Evolutionary conservation across 148 eudicot genomes (phyloP).

Genomic region (Vaccinium darrowii): DNA sequence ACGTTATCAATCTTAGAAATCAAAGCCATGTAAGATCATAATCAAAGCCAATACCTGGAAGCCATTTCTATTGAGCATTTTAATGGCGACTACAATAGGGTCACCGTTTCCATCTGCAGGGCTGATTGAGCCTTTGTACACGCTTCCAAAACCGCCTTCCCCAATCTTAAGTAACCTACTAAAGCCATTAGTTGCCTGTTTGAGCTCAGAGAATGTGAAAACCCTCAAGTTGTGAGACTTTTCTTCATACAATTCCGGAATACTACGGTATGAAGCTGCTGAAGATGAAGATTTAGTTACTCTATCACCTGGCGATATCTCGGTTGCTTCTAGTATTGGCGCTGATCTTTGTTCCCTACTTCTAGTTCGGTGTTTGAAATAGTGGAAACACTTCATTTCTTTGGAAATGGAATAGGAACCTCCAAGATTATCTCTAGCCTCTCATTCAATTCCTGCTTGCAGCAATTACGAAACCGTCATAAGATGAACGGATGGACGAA

Average conservation of each 20-base stretch:
- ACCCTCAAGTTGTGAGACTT: slow-evolving; percentile 61
- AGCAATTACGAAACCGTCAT: background rate
- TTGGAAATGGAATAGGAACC: background rate
- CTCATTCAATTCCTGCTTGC: slow-evolving; percentile 11
- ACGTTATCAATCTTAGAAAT: background rate
- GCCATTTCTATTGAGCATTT: slow-evolving; percentile 75
- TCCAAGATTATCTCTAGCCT: background rate
- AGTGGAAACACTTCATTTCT: slow-evolving; percentile 70
- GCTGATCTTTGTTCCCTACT: slow-evolving; percentile 58
- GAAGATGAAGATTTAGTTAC: slow-evolving; percentile 51
- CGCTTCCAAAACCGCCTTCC: slow-evolving; percentile 90
- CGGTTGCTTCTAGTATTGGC: slow-evolving; percentile 52
- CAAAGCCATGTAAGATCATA: background rate
- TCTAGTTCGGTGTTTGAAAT: slow-evolving; percentile 50
- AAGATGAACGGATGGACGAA: background rate
- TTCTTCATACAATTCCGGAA: slow-evolving; percentile 66
- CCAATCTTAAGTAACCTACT: slow-evolving; percentile 71
- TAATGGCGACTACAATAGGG: slow-evolving; percentile 53
- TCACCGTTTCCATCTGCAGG: slow-evolving; percentile 43
- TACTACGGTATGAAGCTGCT: slow-evolving; percentile 41
- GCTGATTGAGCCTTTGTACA: slow-evolving; percentile 68
- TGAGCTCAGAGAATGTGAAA: slow-evolving; percentile 59
- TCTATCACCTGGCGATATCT: slow-evolving; percentile 32
- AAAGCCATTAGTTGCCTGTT: slow-evolving; percentile 59
- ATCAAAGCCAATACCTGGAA: slow-evolving; percentile 50